A percentile compares a stretch with the other conserved stretches of the same genome.
Conservation (phyloP, 2,329 filamentous ascomycete species). For the Xylaria sp. region DNA sequence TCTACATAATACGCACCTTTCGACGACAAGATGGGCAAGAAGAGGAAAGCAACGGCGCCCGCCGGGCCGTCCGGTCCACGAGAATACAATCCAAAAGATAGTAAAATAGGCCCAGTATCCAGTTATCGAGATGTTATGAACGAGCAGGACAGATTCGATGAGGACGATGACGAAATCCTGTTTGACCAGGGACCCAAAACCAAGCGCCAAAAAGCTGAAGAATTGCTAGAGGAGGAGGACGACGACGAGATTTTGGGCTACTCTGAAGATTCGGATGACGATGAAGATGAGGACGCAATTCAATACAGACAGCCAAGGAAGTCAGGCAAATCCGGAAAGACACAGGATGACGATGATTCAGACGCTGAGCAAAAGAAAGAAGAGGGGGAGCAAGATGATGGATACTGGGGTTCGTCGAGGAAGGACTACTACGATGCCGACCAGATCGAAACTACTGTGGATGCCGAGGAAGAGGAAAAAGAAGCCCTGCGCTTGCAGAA, state of each 20-base stretch:
- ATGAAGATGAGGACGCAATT: conserved; percentile 53
- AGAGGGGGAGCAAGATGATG: conserved; percentile 64
- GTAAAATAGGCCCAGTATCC: conserved; percentile 69
- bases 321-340: conserved; percentile 42
- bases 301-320: conserved; percentile 61
- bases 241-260: conserved; percentile 70
- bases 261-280: conserved; percentile 67
- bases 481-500: conserved; percentile 90
- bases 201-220: conserved; percentile 78
- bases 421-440: conserved; percentile 96
- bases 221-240: conserved; percentile 53
- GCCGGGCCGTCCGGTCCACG: conserved; percentile 61
- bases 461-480: conserved; percentile 88
- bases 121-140: conserved; percentile 88
- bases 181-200: conserved; percentile 83
- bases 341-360: conserved; percentile 46
- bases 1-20: conserved; percentile 27
- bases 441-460: conserved; percentile 57
- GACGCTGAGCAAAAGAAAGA: conserved; percentile 62
- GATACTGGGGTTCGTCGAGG: conserved; percentile 87
- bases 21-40: conserved; percentile 64
- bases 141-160: conserved; percentile 92
- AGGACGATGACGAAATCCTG: conserved; percentile 85
- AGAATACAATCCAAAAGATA: conserved; percentile 66
- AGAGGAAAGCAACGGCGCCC: conserved; percentile 72